phyloP scores from a whole-genome alignment of 73 alveolate genomes.

The Uronychia setigera region DNA sequence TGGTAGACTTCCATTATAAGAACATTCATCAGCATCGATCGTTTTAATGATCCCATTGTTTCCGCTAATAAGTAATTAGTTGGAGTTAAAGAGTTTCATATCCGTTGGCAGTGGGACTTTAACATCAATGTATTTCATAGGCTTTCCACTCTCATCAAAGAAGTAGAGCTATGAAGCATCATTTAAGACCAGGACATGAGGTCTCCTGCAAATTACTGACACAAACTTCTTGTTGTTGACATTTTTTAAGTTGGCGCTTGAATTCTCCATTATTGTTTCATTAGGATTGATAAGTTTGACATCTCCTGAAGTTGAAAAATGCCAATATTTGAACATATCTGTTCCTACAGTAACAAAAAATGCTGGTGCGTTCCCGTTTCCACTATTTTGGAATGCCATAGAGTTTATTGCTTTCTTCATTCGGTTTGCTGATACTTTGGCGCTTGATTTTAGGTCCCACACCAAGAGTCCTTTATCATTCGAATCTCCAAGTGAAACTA shows the following conservation, averaged over 20 bases:
- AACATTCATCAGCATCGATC: background rate
- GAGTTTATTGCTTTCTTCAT: background rate
- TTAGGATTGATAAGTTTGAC: background rate
- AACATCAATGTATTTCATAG: background rate
- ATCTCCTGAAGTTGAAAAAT: background rate
- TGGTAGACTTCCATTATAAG: background rate
- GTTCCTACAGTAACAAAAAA: background rate
- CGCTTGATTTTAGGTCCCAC: background rate
- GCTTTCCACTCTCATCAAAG: background rate
- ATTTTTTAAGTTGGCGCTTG: background rate
- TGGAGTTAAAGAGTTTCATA: background rate
- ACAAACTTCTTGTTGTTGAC: background rate
- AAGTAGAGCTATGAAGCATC: background rate
- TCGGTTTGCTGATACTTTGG: background rate
- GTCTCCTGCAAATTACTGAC: background rate
- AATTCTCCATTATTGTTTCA: background rate
- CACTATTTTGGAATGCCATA: background rate
- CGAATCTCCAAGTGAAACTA: slow-evolving; percentile 1
- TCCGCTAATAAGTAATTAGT: background rate
- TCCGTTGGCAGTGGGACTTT: background rate
- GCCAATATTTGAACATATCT: background rate
- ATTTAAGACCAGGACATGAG: background rate
- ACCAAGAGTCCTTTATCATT: slow-evolving; percentile 2
- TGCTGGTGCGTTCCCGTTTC: background rate
- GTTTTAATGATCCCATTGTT: background rate